Base-by-base conservation (phyloP, 202 grass and related monocot genomes). In the Panicum virgatum region DNA sequence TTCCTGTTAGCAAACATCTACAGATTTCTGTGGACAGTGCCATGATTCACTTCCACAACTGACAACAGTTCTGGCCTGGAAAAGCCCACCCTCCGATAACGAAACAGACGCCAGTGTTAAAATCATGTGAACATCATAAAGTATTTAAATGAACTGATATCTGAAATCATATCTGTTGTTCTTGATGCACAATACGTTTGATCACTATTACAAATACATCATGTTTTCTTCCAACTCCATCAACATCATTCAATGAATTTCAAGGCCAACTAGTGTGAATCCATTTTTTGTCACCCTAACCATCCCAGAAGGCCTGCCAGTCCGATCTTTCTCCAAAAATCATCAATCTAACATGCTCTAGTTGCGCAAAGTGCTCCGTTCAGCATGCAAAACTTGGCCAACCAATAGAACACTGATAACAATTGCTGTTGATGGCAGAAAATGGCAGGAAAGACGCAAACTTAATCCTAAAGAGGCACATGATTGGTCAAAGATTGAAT, bases 401-500 rank as follows among this genome's bases (percentile, higher is more conserved):
- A 4, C 7, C 13, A 6, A 38, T 27, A 39, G 11, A 66, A 73
- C 4, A 5, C 10, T 48, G 4, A 9, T 5, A 68, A 39, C 3
- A 79, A 0, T 37, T 44, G 10, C 15, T 18, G 44, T 32, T 0
- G 1, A 37, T 22, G 3, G 53, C 20, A 44, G 27, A 76, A 42
- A 13, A 71, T 37, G 14, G 62, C 20, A 46, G n/a, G n/a, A 3
- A 64, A 12, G 9, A 0, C 1, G 19, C 22, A 58, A 85, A 61
- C 39, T 44, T 62, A 50, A 34, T 12, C 19, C 43, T n/a, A 71
- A 65, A 60, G 27, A 18, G 9, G 19, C 56, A 25, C 23, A 15
- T 29, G 20, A 38, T 45, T 3, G 15, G 23, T 86, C 73, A 86
- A 34, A 89, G 60, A 84, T 68, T 95, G 76, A 98, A 98, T 62